phyloP scores from a whole-genome alignment of 306 rosid genomes.

The Prunus mongolica region DNA sequence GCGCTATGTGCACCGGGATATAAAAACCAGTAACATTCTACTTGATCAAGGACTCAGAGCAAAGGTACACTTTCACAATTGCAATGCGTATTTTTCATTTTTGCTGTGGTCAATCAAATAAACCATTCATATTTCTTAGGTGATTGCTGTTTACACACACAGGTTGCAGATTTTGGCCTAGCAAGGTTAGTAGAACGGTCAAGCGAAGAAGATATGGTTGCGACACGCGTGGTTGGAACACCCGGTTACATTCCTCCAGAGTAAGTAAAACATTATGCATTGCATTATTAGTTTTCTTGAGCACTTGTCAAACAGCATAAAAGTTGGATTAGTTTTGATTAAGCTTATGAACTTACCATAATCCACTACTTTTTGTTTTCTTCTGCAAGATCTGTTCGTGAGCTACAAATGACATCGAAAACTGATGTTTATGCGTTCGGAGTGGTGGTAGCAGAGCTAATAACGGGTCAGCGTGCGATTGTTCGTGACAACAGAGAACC shows the following conservation, averaged over 20 bases:
- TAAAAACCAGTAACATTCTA: constrained; percentile 62
- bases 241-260: constrained; percentile 75
- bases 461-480: constrained; percentile 55
- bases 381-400: constrained; percentile 44
- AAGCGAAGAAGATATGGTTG: constrained; percentile 43
- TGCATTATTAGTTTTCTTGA: neutral
- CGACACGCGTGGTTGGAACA: constrained; percentile 68
- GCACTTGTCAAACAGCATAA: neutral
- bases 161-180: constrained; percentile 73
- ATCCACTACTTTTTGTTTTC: neutral
- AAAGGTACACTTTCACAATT: constrained; percentile 35
- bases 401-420: constrained; percentile 58
- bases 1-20: constrained; percentile 57
- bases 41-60: constrained; percentile 59
- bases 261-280: constrained; percentile 26
- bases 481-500: constrained; percentile 38
- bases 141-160: constrained; percentile 3
- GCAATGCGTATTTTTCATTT: too few relatives aligned
- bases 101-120: too few relatives aligned
- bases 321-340: neutral
- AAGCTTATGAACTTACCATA: neutral
- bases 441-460: constrained; percentile 53
- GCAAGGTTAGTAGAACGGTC: constrained; percentile 54
- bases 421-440: constrained; percentile 69
- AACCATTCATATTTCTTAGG: neutral